Conservation (phyloP, 345 rosid species). For the Odontarrhena argentea region DNA sequence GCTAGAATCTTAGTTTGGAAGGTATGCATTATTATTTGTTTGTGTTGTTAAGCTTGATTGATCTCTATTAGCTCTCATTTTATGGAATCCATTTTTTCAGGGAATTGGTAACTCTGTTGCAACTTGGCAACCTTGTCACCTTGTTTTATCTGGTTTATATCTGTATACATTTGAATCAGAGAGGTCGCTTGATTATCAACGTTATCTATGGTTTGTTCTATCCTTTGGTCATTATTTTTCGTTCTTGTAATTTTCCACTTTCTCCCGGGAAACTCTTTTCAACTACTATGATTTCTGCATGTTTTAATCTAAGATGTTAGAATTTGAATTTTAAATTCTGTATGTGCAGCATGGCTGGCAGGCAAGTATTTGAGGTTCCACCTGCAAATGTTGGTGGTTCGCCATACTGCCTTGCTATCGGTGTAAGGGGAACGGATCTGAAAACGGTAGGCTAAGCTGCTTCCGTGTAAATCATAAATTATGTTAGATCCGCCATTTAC, state of each 20-base stretch:
- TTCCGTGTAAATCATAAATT: conserved; percentile 26
- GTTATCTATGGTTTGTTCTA: conserved; percentile 74
- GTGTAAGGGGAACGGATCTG: conserved; percentile 72
- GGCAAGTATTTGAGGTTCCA: conserved; percentile 86
- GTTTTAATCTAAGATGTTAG: conserved; percentile 17
- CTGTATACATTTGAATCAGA: conserved; percentile 85
- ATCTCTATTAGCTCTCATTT: conserved; percentile 29
- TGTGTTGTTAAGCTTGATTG: conserved; percentile 33
- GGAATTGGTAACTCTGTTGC: conserved; percentile 96
- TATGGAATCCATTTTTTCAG: conserved; percentile 46
- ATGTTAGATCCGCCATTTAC: conserved; percentile 1
- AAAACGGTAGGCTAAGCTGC: conserved; percentile 59
- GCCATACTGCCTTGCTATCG: conserved; percentile 73
- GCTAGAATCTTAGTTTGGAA: conserved; percentile 94
- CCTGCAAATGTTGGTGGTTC: conserved; percentile 83
- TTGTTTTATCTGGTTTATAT: conserved; percentile 81
- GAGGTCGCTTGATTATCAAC: conserved; percentile 75
- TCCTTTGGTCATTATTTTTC: conserved; percentile 27
- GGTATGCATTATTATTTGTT: conserved; percentile 50
- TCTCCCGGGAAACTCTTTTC: conserved; percentile 14
- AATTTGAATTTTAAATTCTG: conserved; percentile 13
- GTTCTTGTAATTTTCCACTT: conserved; percentile 14
- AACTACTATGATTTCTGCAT: conserved; percentile 27
- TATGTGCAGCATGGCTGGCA: conserved; percentile 88
- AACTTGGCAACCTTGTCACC: conserved; percentile 91